Evolutionary conservation across 192 early-diverging fungal species (phyloP).

Genomic region (Dispira simplex): DNA sequence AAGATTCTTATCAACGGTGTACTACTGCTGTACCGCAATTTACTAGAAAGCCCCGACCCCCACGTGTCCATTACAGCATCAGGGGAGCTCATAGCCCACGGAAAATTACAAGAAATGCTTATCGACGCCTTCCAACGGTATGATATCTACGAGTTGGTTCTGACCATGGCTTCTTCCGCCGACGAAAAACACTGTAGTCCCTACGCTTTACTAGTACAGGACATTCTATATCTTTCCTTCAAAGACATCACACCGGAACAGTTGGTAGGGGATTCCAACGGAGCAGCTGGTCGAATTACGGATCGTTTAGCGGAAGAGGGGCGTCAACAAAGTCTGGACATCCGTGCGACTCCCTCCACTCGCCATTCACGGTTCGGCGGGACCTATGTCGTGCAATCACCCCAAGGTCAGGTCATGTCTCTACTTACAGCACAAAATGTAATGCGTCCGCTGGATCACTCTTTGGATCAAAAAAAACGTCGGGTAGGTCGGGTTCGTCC

Average conservation of each 20-base stretch:
- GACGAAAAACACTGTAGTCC: slow-evolving; percentile 33
- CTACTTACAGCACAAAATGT: slow-evolving; percentile 24
- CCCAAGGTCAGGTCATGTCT: slow-evolving; percentile 23
- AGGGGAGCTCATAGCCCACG: slow-evolving; percentile 32
- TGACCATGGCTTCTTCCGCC: slow-evolving; percentile 50
- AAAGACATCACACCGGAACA: slow-evolving; percentile 12
- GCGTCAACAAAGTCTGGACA: slow-evolving; percentile 15
- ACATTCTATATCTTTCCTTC: slow-evolving; percentile 27
- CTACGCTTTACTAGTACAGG: slow-evolving; percentile 21
- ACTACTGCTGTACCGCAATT: slow-evolving; percentile 61
- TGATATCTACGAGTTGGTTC: slow-evolving; percentile 46
- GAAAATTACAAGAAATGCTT: slow-evolving; percentile 49
- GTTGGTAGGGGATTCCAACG: neutral
- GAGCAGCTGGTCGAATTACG: neutral
- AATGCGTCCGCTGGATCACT: slow-evolving; percentile 22
- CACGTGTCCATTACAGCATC: slow-evolving; percentile 36
- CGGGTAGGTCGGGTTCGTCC: neutral
- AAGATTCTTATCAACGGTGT: slow-evolving; percentile 31
- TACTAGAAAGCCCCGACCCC: slow-evolving; percentile 64
- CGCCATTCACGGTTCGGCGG: slow-evolving; percentile 56
- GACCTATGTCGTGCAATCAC: slow-evolving; percentile 33
- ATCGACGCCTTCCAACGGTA: slow-evolving; percentile 36
- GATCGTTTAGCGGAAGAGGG: slow-evolving; percentile 13
- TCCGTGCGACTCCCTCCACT: slow-evolving; percentile 12
- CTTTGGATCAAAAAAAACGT: slow-evolving; percentile 17